Evolutionary conservation across 805 yeast genomes (phyloP).

Genomic region (Wickerhamomyces canadensis): DNA sequence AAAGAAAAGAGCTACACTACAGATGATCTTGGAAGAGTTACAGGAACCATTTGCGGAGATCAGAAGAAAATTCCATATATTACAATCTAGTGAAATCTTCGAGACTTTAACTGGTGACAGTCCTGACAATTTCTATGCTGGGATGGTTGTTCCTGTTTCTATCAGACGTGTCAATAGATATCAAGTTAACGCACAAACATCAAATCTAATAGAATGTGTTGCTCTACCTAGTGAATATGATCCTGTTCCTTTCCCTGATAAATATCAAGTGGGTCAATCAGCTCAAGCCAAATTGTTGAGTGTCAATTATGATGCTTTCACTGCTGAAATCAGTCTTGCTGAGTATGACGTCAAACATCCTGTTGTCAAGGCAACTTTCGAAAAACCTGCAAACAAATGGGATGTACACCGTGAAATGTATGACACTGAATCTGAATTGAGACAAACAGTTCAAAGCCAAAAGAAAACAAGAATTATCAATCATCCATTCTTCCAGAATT

Average conservation of each 20-base stretch:
- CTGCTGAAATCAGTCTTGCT: constrained; percentile 67
- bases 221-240: constrained; percentile 42
- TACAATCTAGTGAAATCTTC: constrained; percentile 72
- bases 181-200: constrained; percentile 38
- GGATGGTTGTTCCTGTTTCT: constrained; percentile 70
- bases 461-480: constrained; percentile 75
- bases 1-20: constrained; percentile 72
- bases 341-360: constrained; percentile 57
- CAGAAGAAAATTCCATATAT: constrained; percentile 61
- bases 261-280: constrained; percentile 66
- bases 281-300: constrained; percentile 74
- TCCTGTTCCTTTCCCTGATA: constrained; percentile 38
- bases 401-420: constrained; percentile 66
- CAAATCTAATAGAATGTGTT: constrained; percentile 62
- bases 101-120: constrained; percentile 88
- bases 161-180: constrained; percentile 55
- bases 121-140: constrained; percentile 57
- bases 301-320: constrained; percentile 69
- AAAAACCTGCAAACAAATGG: constrained; percentile 67
- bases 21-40: constrained; percentile 80
- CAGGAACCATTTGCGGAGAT: constrained; percentile 85
- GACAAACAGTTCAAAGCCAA: constrained; percentile 59
- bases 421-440: constrained; percentile 54
- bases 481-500: constrained; percentile 85
- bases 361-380: constrained; percentile 26